Evolutionary conservation across 2,329 filamentous ascomycete genomes (phyloP).

Genomic region (Alternaria burnsii): DNA sequence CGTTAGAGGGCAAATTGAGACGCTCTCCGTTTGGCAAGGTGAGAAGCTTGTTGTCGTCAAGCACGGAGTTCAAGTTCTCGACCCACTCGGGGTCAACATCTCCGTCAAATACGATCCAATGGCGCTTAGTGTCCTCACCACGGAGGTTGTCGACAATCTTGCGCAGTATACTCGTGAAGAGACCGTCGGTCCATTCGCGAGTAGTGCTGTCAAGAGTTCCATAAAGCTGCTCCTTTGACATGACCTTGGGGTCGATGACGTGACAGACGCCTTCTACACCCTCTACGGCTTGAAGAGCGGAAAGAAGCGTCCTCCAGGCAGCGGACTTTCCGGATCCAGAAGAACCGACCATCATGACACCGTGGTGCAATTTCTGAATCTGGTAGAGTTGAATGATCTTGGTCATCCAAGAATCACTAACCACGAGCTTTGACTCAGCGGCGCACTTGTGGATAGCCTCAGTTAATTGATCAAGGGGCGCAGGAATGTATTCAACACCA

Average conservation of each 20-base stretch:
- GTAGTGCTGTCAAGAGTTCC: constrained; percentile 96
- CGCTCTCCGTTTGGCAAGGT: constrained; percentile 98
- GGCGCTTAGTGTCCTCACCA: constrained; percentile 93
- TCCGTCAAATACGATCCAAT: constrained; percentile 99
- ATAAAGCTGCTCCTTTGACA: constrained; percentile 98
- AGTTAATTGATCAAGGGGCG: constrained; percentile 81
- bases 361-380: constrained; percentile 96
- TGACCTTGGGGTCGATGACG: constrained; percentile 99
- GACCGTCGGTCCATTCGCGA: constrained; percentile 96
- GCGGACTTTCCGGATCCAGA: constrained; percentile 98
- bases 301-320: constrained; percentile 90
- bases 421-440: constrained; percentile 83
- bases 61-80: constrained; percentile 98
- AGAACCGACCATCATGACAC: constrained; percentile 99
- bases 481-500: constrained; percentile 89
- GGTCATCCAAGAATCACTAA: constrained; percentile 95
- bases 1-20: constrained; percentile 90
- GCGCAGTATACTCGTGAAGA: constrained; percentile 96
- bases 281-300: constrained; percentile 90
- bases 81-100: constrained; percentile 99
- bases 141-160: constrained; percentile 99
- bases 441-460: constrained; percentile 84
- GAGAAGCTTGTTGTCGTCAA: constrained; percentile 98
- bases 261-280: constrained; percentile 93
- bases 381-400: constrained; percentile 97